A percentile compares a stretch with the other conserved stretches of the same genome.
Conservation (phyloP, 129 eudicot genomes). For the Chrysanthemum makinoi region DNA sequence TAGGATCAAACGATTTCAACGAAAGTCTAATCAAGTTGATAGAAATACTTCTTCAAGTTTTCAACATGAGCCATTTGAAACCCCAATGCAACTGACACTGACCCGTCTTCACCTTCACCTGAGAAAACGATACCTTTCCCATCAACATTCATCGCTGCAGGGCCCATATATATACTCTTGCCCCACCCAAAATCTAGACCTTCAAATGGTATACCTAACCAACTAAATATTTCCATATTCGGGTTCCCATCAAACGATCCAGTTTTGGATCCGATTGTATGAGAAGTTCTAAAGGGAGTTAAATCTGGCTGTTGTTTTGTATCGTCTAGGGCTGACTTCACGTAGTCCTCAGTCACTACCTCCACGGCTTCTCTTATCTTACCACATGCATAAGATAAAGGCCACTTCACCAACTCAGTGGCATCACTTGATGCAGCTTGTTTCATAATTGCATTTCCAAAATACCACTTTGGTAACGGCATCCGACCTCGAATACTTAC, state of each 20-base stretch:
- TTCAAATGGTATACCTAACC: slow-evolving; percentile 13
- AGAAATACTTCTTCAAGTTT: slow-evolving; percentile 1
- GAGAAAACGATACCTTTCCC: neutral
- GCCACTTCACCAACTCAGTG: slow-evolving; percentile 10
- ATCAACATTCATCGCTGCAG: slow-evolving; percentile 13
- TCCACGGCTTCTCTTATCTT: slow-evolving; percentile 22
- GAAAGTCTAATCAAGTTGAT: neutral
- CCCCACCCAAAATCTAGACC: slow-evolving; percentile 22
- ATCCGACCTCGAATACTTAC: slow-evolving; percentile 4
- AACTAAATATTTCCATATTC: slow-evolving; percentile 13
- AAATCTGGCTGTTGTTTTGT: slow-evolving; percentile 1
- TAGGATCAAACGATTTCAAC: neutral
- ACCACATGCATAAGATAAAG: slow-evolving; percentile 9
- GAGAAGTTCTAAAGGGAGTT: neutral
- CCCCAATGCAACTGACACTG: slow-evolving; percentile 5
- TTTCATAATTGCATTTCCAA: slow-evolving; percentile 16
- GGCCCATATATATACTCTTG: slow-evolving; percentile 3
- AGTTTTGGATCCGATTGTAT: neutral
- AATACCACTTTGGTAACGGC: slow-evolving; percentile 12
- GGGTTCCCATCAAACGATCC: slow-evolving; percentile 22
- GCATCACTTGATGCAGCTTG: neutral
- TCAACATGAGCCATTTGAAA: slow-evolving; percentile 15
- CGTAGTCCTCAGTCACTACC: slow-evolving; percentile 8
- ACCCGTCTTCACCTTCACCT: slow-evolving; percentile 9
- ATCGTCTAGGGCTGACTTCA: slow-evolving; percentile 8